Percentiles rank a stretch among this genome's conserved stretches.
These are phyloP conservation scores for Yamadazyma dendronema DNA, from an alignment of 1,139 yeast species.

Conservation along the genomic window DNA sequence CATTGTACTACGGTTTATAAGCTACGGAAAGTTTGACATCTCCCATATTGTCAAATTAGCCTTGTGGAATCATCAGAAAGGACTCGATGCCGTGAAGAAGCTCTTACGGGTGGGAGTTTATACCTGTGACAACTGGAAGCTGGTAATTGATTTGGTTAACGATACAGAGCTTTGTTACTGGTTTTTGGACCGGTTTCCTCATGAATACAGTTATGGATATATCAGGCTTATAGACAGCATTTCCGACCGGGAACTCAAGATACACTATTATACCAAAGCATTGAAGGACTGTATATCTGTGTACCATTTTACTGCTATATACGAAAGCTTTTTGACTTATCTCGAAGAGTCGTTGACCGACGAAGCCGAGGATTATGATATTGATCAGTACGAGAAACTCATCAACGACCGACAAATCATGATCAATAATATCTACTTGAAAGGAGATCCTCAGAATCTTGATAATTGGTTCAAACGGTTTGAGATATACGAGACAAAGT, in stretches of 20 bases:
- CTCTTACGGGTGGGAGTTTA: slow-evolving; percentile 2
- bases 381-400: slow-evolving; percentile 55
- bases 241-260: slow-evolving; percentile 18
- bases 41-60: slow-evolving; percentile 11
- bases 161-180: slow-evolving; percentile 24
- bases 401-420: slow-evolving; percentile 54
- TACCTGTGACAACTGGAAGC: slow-evolving; percentile 12
- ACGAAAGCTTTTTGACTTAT: slow-evolving; percentile 55
- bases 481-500: slow-evolving; percentile 22
- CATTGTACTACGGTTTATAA: slow-evolving; percentile 10
- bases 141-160: slow-evolving; percentile 7
- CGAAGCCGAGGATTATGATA: slow-evolving; percentile 33
- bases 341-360: slow-evolving; percentile 12
- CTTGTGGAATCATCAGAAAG: slow-evolving; percentile 5
- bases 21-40: slow-evolving; percentile 9
- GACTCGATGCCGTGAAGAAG: background rate
- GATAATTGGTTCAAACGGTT: slow-evolving; percentile 69
- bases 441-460: slow-evolving; percentile 62
- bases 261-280: slow-evolving; percentile 51
- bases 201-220: slow-evolving; percentile 54
- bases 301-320: slow-evolving; percentile 62
- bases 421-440: slow-evolving; percentile 63
- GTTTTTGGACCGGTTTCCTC: slow-evolving; percentile 49
- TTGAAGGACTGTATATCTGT: slow-evolving; percentile 47
- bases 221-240: slow-evolving; percentile 40